These are phyloP conservation scores for Metarhizium rileyi DNA, from an alignment of 2,329 filamentous ascomycete species.

Conservation along the genomic window DNA sequence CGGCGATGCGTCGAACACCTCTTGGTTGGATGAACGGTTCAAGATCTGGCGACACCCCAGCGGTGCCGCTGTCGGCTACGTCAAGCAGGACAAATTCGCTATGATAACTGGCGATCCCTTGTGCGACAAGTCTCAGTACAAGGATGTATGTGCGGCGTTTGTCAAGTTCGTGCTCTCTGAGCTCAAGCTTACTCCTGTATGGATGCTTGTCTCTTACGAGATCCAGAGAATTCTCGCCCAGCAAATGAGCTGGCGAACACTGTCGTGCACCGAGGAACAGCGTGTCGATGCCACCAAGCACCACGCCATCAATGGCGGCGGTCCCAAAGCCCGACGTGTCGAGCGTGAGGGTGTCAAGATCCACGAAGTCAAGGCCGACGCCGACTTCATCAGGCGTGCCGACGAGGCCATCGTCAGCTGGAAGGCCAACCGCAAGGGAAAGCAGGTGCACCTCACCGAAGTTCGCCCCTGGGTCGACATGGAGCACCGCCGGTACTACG, in stretches of 20 bases:
- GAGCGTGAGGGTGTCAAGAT: conserved; percentile 80
- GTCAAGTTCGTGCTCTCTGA: conserved; percentile 66
- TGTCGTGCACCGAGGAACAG: conserved; percentile 84
- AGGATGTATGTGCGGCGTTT: conserved; percentile 63
- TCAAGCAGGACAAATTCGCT: conserved; percentile 64
- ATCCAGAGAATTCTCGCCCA: conserved; percentile 72
- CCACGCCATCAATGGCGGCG: conserved; percentile 45
- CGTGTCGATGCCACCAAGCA: conserved; percentile 70
- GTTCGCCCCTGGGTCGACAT: conserved; percentile 81
- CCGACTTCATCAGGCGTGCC: conserved; percentile 58
- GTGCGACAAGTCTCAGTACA: conserved; percentile 69
- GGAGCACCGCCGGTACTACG: conserved; percentile 77
- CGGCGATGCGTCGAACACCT: conserved; percentile 87
- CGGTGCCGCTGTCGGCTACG: conserved; percentile 78
- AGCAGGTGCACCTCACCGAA: conserved; percentile 82
- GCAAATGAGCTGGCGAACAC: conserved; percentile 76
- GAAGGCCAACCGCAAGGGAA: conserved; percentile 69
- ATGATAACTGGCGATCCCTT: conserved; percentile 83
- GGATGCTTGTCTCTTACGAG: conserved; percentile 75
- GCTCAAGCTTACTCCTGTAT: conserved; percentile 64
- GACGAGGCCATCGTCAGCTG: conserved; percentile 70
- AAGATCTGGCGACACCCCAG: conserved; percentile 79
- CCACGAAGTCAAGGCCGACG: conserved; percentile 58
- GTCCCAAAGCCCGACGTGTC: conserved; percentile 69
- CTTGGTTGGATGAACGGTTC: conserved; percentile 84